These are phyloP conservation scores for sorghum (Sorghum bicolor) DNA, from an alignment of 176 grass and related monocot species.

Conservation along the genomic window Sorghum_bicolor_NCBIv3 NC_012876.2:37243001-37243500, in stretches of 20 bases:
- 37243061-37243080: slow-evolving; percentile 90
- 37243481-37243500: no score
- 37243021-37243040: slow-evolving; percentile 18
- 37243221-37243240: slow-evolving; percentile 1
- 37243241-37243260: background rate
- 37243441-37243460: no score
- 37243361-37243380: background rate
- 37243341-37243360: background rate
- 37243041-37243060: slow-evolving; percentile 50
- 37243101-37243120: slow-evolving; percentile 65
- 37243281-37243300: slow-evolving; percentile 18
- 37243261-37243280: background rate
- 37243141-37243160: slow-evolving; percentile 81
- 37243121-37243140: slow-evolving; percentile 57
- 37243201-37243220: slow-evolving; percentile 1
- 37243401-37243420: background rate
- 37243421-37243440: no score
- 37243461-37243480: no score
- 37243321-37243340: background rate
- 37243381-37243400: slow-evolving; percentile 22
- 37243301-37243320: background rate
- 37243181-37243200: slow-evolving; percentile 30
- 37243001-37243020: background rate
- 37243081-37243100: slow-evolving; percentile 72
- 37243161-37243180: slow-evolving; percentile 62